A percentile compares a stretch with the other conserved stretches of the same genome.
phyloP scores from a whole-genome alignment of 164 flowering plant species.

The Chimonanthus salicifolius region DNA sequence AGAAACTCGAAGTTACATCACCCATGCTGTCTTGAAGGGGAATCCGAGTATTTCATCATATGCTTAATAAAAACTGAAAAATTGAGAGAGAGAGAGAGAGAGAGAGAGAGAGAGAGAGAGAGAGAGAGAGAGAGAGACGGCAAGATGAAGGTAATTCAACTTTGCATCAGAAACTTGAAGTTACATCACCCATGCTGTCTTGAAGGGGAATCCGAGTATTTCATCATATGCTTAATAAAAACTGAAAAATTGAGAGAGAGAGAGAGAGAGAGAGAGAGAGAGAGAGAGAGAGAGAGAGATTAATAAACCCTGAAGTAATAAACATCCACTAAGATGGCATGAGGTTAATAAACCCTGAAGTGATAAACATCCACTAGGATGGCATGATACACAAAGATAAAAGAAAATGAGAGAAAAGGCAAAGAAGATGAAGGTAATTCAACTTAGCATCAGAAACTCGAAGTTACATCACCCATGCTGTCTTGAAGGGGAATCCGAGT shows the following conservation, averaged over 20 bases:
- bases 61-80: constrained; percentile 19
- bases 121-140: rapidly evolving
- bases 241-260: too few relatives aligned
- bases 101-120: too few relatives aligned
- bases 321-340: too few relatives aligned
- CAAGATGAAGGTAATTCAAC: neutral
- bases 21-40: constrained; percentile 78
- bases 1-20: constrained; percentile 57
- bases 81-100: too few relatives aligned
- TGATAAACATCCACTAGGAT: neutral
- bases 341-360: too few relatives aligned
- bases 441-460: constrained; percentile 29
- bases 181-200: constrained; percentile 69
- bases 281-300: too few relatives aligned
- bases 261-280: too few relatives aligned
- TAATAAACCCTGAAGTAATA: too few relatives aligned
- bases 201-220: constrained; percentile 87
- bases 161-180: constrained; percentile 31
- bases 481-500: constrained; percentile 95
- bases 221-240: constrained; percentile 47
- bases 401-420: neutral
- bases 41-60: constrained; percentile 75
- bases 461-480: constrained; percentile 62
- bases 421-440: neutral
- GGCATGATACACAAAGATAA: too few relatives aligned